A percentile compares a stretch with the other conserved stretches of the same genome.
These are phyloP conservation scores for Lecanosticta acicola DNA, from an alignment of 2,329 filamentous ascomycete genomes.

Conservation along the genomic window DNA sequence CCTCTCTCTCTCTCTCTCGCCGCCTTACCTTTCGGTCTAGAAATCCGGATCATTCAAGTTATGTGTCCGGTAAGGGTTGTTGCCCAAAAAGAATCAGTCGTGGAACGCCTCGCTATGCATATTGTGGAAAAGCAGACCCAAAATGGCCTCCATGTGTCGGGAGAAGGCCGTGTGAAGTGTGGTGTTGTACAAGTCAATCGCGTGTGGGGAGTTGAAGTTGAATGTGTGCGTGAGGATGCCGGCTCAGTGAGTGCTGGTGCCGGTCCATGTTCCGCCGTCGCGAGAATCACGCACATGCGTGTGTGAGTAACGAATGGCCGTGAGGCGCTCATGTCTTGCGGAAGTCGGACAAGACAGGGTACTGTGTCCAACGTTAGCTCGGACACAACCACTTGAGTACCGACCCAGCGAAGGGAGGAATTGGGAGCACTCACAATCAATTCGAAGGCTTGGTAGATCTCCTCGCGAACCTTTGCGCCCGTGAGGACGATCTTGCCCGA, in stretches of 20 bases:
- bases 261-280: neutral
- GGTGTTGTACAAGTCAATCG: neutral
- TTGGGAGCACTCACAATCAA: conserved; percentile 57
- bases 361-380: conserved; percentile 5
- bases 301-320: neutral
- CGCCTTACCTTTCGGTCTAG: too few species aligned
- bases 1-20: neutral
- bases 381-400: too few species aligned
- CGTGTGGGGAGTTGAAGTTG: neutral
- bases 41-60: too few species aligned
- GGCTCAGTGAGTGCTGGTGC: too few species aligned
- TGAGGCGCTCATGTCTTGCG: conserved; percentile 17
- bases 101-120: neutral
- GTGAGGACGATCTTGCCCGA: conserved; percentile 97
- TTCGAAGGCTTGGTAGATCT: conserved; percentile 95
- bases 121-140: neutral
- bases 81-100: neutral
- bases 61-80: neutral
- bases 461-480: conserved; percentile 94
- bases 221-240: neutral
- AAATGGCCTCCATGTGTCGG: neutral
- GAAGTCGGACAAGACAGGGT: conserved; percentile 19
- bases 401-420: neutral
- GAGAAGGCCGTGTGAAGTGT: neutral
- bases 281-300: neutral